Base-by-base conservation (phyloP, 176 grass and related monocot genomes). In the Puya raimondii region DNA sequence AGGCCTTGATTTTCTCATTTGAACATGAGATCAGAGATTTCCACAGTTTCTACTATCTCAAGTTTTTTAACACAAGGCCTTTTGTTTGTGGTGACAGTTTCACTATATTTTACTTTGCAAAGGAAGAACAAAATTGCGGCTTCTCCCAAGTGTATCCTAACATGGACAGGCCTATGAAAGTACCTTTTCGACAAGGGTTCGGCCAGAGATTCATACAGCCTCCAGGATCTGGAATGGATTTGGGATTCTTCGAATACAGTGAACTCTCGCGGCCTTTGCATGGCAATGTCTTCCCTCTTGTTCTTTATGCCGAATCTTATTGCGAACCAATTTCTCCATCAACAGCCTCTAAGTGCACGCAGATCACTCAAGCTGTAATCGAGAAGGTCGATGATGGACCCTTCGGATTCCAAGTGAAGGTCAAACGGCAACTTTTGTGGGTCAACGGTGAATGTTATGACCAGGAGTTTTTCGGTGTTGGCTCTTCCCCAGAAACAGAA, bases 401-500 rank as follows among this genome's bases (percentile, higher is more conserved):
- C 33, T 42, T 42, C 7, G 69, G 76, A 49, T 89, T 80, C 71
- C 72, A 74, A 69, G 22, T 77, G 9, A 76, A 49, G 23, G 59
- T 82, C 33, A 76, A 76, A 66, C 59, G 82, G 69, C 87, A 89
- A 76, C 79, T 85, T 58, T 68, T 89, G 15, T 82, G 82, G 82
- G 64, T 89, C 27, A 80, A 85, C 76, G 64, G 72, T 63, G 82
- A 50, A 27, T 85, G 79, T 73, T 89, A 85, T 80, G 87, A 82
- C 76, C 79, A 85, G 47, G 87, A 89, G 67, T 85, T 89, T 47
- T 85, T 85, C 53, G 82, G 87, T 64, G 85, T 82, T 61, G 33
- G 33, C 33, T 75, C 79, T 48, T 83, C 74, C 70, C 64, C 74
- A 47, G 77, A 91, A 12, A 69, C 26, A 29, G 72, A 86, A 23